Percentiles rank a stretch among this genome's conserved stretches.
phyloP scores from a whole-genome alignment of 179 eudicot species.

The Nepenthes alata region DNA sequence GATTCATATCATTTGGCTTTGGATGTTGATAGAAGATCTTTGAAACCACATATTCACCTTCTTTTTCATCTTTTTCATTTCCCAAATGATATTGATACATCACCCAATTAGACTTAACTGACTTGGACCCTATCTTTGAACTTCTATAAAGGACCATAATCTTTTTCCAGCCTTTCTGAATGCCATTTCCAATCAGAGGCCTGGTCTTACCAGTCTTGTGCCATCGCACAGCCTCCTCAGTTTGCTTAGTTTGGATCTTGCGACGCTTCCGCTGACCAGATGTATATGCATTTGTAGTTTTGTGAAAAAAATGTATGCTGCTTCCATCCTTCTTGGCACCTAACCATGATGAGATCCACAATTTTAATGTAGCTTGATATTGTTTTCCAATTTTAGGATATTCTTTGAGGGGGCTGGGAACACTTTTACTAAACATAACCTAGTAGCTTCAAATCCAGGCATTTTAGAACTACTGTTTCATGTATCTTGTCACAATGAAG shows the following conservation, averaged over 20 bases:
- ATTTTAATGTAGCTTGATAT: not conserved
- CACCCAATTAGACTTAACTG: conserved; percentile 74
- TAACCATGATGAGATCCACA: conserved; percentile 5
- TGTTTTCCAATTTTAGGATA: no score
- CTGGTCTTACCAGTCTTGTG: conserved; percentile 93
- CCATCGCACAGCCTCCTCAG: conserved; percentile 60
- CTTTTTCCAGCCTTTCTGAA: conserved; percentile 69
- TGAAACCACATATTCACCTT: conserved; percentile 70
- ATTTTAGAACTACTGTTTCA: no score
- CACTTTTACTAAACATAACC: no score
- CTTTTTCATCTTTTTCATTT: conserved; percentile 53
- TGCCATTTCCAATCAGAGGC: conserved; percentile 44
- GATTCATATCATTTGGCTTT: conserved; percentile 27
- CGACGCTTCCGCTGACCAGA: conserved; percentile 65
- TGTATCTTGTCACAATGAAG: no score
- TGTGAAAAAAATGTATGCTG: conserved; percentile 57
- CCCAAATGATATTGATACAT: conserved; percentile 98
- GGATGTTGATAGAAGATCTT: conserved; percentile 52
- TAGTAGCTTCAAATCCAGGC: no score
- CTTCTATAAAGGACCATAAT: conserved; percentile 73
- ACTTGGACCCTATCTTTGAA: conserved; percentile 48
- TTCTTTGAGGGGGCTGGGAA: no score
- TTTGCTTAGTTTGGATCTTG: conserved; percentile 36
- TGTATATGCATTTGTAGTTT: conserved; percentile 61
- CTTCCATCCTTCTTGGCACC: conserved; percentile 75